Evolutionary conservation across 2,329 filamentous ascomycete species (phyloP).

Genomic region (Tolypocladium tropicale): DNA sequence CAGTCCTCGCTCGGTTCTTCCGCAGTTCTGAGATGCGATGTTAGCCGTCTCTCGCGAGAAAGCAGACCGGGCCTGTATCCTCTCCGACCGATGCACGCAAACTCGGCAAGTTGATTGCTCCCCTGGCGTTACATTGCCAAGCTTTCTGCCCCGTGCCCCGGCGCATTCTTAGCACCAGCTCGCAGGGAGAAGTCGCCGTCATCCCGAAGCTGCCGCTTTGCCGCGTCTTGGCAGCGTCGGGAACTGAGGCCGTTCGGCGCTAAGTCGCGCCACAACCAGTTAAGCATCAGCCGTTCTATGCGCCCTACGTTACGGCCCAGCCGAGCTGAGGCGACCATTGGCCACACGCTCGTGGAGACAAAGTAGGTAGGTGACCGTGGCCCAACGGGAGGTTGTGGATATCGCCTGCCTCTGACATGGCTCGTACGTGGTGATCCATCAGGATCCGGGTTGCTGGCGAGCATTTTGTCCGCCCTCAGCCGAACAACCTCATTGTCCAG

Average conservation of each 20-base stretch:
- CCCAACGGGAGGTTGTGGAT: neutral
- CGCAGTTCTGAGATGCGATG: neutral
- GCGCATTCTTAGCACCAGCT: neutral
- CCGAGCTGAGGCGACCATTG: neutral
- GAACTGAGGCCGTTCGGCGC: neutral
- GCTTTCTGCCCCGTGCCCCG: neutral
- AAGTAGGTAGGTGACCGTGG: neutral
- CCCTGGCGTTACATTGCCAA: neutral
- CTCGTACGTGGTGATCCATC: neutral
- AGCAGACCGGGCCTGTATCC: neutral
- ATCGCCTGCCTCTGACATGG: neutral
- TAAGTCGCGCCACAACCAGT: neutral
- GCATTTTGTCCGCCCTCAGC: neutral
- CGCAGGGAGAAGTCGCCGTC: neutral
- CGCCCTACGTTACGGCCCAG: neutral
- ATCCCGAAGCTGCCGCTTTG: neutral
- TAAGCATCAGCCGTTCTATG: neutral
- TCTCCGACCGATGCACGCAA: neutral
- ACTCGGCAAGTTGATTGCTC: neutral
- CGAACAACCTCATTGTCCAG: neutral
- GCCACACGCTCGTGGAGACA: neutral
- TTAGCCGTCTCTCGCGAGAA: neutral
- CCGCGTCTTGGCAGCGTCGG: neutral
- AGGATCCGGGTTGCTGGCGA: neutral
- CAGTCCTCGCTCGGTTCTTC: neutral